Percentiles rank a stretch among this genome's conserved stretches.
Evolutionary conservation across 2,329 filamentous ascomycete genomes (phyloP).

Genomic region (Calonectria hawksworthii): DNA sequence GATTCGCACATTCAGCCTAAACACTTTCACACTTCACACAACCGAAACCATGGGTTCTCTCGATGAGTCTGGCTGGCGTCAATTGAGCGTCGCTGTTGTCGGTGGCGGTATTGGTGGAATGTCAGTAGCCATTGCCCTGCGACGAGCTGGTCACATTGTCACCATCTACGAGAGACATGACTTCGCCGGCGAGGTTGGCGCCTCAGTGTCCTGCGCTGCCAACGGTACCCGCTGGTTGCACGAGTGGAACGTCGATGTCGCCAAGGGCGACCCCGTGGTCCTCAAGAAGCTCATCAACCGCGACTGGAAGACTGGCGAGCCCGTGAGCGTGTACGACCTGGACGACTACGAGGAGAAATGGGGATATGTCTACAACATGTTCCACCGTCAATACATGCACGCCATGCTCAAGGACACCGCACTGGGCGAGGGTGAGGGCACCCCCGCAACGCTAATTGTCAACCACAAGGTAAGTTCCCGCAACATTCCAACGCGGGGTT

Average conservation of each 20-base stretch:
- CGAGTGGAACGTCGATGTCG: conserved; percentile 76
- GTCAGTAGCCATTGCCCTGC: conserved; percentile 61
- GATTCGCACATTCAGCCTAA: not conserved
- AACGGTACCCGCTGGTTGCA: conserved; percentile 79
- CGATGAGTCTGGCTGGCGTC: conserved; percentile 55
- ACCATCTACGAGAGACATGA: conserved; percentile 77
- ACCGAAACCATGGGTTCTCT: conserved; percentile 44
- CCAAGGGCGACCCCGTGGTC: conserved; percentile 75
- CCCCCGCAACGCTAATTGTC: conserved; percentile 66
- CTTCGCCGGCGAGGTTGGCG: conserved; percentile 77
- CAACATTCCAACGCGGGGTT: too few relatives aligned
- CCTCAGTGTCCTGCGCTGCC: conserved; percentile 76
- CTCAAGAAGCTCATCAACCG: conserved; percentile 76
- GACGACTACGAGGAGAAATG: conserved; percentile 75
- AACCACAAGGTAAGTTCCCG: conserved; percentile 64
- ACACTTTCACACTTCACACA: conserved; percentile 13
- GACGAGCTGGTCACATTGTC: conserved; percentile 61
- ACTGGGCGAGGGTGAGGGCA: conserved; percentile 66
- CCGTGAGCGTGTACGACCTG: conserved; percentile 73
- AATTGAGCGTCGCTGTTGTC: conserved; percentile 59
- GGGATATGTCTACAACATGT: conserved; percentile 78
- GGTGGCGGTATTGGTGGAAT: conserved; percentile 65
- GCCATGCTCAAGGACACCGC: conserved; percentile 74
- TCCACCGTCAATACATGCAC: conserved; percentile 79
- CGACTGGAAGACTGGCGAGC: conserved; percentile 78